These are phyloP conservation scores for Irpex sp. DNA, from an alignment of 1,284 basidiomycete genomes.

Conservation along the genomic window DNA sequence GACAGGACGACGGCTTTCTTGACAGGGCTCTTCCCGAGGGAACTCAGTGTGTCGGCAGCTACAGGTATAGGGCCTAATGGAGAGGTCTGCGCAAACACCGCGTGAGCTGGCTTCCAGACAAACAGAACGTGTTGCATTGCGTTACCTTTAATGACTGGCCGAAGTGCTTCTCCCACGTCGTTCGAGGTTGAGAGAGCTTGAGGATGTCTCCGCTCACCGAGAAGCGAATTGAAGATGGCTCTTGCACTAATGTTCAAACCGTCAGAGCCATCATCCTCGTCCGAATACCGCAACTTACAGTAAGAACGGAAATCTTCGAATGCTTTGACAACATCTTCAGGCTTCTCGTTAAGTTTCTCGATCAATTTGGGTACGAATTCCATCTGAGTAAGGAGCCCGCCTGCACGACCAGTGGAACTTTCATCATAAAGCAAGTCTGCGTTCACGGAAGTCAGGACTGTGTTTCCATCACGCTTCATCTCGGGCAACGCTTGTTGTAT, in stretches of 20 bases:
- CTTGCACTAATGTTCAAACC: constrained; percentile 53
- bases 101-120: constrained; percentile 4
- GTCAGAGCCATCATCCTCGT: constrained; percentile 5
- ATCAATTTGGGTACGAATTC: constrained; percentile 80
- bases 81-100: constrained; percentile 32
- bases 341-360: constrained; percentile 71
- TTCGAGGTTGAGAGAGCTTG: constrained; percentile 67
- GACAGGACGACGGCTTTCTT: constrained; percentile 84
- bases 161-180: constrained; percentile 74
- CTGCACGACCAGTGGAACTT: constrained; percentile 72
- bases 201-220: constrained; percentile 87
- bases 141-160: constrained; percentile 54
- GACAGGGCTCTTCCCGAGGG: constrained; percentile 70
- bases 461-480: constrained; percentile 87
- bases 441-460: constrained; percentile 75
- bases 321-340: constrained; percentile 67
- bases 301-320: constrained; percentile 71
- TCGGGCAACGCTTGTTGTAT: constrained; percentile 91
- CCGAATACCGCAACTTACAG: constrained; percentile 44
- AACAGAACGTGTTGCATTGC: constrained; percentile 5
- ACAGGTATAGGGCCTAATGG: constrained; percentile 68
- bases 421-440: constrained; percentile 67
- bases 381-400: constrained; percentile 70
- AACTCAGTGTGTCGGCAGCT: constrained; percentile 68
- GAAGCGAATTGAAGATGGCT: constrained; percentile 81